phyloP scores from a whole-genome alignment of 2,329 filamentous ascomycete species.

The Peltaster fructicola region DNA sequence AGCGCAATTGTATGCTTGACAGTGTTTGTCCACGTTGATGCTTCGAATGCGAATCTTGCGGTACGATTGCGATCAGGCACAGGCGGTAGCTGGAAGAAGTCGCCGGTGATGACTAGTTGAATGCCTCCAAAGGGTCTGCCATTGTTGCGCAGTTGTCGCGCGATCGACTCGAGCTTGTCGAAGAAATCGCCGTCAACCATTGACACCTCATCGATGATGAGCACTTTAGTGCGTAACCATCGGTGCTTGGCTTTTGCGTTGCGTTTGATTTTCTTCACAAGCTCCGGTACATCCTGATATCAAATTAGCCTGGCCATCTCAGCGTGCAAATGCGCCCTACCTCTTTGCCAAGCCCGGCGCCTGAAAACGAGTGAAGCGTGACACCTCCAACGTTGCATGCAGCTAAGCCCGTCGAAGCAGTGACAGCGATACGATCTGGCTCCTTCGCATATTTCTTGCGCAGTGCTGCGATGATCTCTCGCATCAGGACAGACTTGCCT shows the following conservation, averaged over 20 bases:
- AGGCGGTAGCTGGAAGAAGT: constrained; percentile 93
- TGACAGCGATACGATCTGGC: constrained; percentile 74
- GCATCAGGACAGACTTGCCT: constrained; percentile 90
- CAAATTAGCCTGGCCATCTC: no score
- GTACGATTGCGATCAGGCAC: constrained; percentile 62
- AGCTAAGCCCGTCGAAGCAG: constrained; percentile 85
- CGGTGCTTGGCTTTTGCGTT: constrained; percentile 76
- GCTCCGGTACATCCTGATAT: constrained; percentile 51
- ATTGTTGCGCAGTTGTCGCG: constrained; percentile 71
- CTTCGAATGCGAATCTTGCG: constrained; percentile 84
- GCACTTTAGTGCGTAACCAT: constrained; percentile 74
- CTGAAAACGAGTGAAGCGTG: constrained; percentile 87
- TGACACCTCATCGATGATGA: constrained; percentile 88
- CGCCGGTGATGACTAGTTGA: constrained; percentile 84
- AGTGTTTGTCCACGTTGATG: constrained; percentile 74
- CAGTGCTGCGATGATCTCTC: constrained; percentile 70
- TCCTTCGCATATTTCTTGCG: constrained; percentile 60
- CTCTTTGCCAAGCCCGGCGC: constrained; percentile 90
- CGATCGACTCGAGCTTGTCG: constrained; percentile 84
- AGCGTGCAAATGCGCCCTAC: no score
- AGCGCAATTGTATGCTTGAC: constrained; percentile 92
- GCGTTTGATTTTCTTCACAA: constrained; percentile 79
- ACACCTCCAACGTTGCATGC: constrained; percentile 95
- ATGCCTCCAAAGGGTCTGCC: constrained; percentile 89
- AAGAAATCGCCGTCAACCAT: constrained; percentile 98